Evolutionary conservation across 208 protist species (phyloP).

Genomic region (Leishmania turanica): DNA sequence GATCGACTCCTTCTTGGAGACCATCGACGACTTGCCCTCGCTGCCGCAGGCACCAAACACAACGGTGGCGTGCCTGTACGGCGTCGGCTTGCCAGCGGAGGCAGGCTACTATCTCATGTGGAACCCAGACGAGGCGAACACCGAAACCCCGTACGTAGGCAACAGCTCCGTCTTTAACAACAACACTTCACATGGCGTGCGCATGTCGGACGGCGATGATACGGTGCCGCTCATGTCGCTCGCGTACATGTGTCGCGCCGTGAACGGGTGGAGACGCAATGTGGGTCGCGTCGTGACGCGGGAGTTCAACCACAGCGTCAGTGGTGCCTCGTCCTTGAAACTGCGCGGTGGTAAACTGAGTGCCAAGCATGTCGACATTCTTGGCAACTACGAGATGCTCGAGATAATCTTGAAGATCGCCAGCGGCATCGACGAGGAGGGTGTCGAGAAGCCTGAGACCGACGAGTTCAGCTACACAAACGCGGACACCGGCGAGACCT

Average conservation of each 20-base stretch:
- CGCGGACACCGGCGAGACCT: slow-evolving; percentile 8
- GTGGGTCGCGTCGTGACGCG: slow-evolving; percentile 84
- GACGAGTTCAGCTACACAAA: slow-evolving; percentile 27
- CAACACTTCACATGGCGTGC: slow-evolving; percentile 57
- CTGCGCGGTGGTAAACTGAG: slow-evolving; percentile 64
- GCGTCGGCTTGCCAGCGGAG: slow-evolving; percentile 81
- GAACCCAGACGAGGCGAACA: slow-evolving; percentile 1
- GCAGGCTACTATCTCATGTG: slow-evolving; percentile 70
- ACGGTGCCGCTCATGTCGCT: slow-evolving; percentile 91
- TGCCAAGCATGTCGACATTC: slow-evolving; percentile 90
- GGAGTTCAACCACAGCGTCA: slow-evolving; percentile 66
- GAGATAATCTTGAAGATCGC: slow-evolving; percentile 80
- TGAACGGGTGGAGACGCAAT: slow-evolving; percentile 84
- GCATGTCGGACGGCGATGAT: slow-evolving; percentile 82
- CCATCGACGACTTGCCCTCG: slow-evolving; percentile 46
- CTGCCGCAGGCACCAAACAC: slow-evolving; percentile 84
- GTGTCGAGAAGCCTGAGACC: slow-evolving; percentile 10
- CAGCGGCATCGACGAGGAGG: slow-evolving; percentile 58
- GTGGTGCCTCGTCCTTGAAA: slow-evolving; percentile 36
- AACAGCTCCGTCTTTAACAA: slow-evolving; percentile 34
- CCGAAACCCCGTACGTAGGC: slow-evolving; percentile 24
- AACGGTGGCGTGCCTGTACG: slow-evolving; percentile 91
- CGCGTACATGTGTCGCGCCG: slow-evolving; percentile 90
- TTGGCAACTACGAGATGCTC: slow-evolving; percentile 85
- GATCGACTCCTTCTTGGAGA: slow-evolving; percentile 36